Conservation (phyloP, 768 basidiomycete genomes). For the Dioszegia hungarica region DNA sequence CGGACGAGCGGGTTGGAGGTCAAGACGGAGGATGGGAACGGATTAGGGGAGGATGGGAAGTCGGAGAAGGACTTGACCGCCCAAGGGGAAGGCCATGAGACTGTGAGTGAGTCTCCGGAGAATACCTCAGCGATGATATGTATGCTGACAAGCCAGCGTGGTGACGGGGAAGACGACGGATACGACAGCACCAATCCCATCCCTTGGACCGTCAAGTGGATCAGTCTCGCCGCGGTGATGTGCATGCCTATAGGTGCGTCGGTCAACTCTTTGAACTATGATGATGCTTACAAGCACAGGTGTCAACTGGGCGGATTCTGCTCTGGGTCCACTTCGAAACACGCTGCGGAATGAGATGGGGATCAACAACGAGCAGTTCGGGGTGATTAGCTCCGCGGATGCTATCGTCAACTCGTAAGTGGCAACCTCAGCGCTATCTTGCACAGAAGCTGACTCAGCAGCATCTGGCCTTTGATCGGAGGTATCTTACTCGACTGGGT, state of each 20-base stretch:
- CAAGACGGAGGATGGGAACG: too few relatives aligned
- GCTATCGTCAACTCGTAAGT: neutral
- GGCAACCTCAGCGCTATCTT: neutral
- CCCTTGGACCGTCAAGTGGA: conserved; percentile 6
- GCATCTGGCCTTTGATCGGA: neutral
- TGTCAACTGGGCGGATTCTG: conserved; percentile 4
- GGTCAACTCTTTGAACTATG: neutral
- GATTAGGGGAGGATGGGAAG: too few relatives aligned
- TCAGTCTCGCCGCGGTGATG: conserved; percentile 1
- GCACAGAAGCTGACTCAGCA: neutral
- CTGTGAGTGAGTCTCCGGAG: too few relatives aligned
- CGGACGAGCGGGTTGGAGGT: too few relatives aligned
- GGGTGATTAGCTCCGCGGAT: conserved; percentile 5
- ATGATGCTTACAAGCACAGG: too few relatives aligned
- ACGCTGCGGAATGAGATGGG: conserved; percentile 10
- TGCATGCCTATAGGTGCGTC: conserved; percentile 4
- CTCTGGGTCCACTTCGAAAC: conserved; percentile 1
- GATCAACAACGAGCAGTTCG: conserved; percentile 14
- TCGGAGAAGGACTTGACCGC: too few relatives aligned
- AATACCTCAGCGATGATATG: too few relatives aligned
- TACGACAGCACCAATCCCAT: too few relatives aligned
- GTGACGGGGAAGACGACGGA: too few relatives aligned
- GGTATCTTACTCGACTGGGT: neutral
- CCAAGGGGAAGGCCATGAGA: too few relatives aligned
- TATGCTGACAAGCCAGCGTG: too few relatives aligned